Evolutionary conservation across 768 basidiomycete species (phyloP).

Genomic region (Leccinum arenicola): DNA sequence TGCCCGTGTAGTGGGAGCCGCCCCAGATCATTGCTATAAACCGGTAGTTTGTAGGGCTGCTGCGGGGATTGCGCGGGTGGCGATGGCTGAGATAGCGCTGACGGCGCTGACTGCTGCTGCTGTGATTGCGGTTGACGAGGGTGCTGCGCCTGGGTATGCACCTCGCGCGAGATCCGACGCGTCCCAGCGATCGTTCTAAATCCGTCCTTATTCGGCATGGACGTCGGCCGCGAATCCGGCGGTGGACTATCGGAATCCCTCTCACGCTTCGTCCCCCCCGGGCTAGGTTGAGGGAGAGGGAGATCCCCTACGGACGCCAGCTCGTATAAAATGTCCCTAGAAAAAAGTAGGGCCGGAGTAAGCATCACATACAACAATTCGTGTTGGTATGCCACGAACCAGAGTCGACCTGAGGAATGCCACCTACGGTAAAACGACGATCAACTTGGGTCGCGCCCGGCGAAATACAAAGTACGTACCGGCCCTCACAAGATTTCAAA

Average conservation of each 20-base stretch:
- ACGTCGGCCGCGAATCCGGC: conserved; percentile 1
- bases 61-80: conserved; percentile 1
- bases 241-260: conserved; percentile 53
- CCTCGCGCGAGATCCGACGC: conserved; percentile 33
- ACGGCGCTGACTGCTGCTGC: background rate
- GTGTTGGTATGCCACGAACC: conserved; percentile 32
- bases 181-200: conserved; percentile 33
- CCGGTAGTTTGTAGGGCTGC: conserved; percentile 41
- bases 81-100: background rate
- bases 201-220: conserved; percentile 11
- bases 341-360: background rate
- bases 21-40: conserved; percentile 58
- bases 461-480: conserved; percentile 24
- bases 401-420: conserved; percentile 48
- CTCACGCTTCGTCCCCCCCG: conserved; percentile 57
- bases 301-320: conserved; percentile 70
- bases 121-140: conserved; percentile 4
- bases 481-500: conserved; percentile 35
- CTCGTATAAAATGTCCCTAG: conserved; percentile 72
- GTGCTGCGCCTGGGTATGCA: conserved; percentile 12
- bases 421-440: conserved; percentile 31
- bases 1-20: conserved; percentile 46
- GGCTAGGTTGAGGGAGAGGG: conserved; percentile 58
- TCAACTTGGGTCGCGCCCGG: background rate
- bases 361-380: background rate